These are phyloP conservation scores for Eucalyptus coolabah DNA, from an alignment of 345 rosid species.

Conservation along the genomic window DNA sequence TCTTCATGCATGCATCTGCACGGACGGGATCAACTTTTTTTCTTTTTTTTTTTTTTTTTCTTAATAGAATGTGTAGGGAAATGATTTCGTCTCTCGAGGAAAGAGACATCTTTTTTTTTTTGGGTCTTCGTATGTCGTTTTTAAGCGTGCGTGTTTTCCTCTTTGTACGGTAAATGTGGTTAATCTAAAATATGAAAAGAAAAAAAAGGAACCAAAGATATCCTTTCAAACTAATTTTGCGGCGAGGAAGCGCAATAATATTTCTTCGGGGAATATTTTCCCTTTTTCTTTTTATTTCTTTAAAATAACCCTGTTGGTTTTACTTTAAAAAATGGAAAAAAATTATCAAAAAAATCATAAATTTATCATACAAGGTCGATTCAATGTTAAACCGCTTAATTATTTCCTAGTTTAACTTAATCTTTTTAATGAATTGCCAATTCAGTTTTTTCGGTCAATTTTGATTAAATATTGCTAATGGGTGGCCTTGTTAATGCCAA, in stretches of 20 bases:
- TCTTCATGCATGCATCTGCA: neutral
- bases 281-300: neutral
- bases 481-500: neutral
- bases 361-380: fast-evolving
- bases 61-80: neutral
- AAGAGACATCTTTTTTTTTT: too few relatives aligned
- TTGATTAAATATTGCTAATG: too few relatives aligned
- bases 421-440: too few relatives aligned
- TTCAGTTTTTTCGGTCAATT: too few relatives aligned
- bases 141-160: neutral
- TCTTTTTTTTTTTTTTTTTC: too few relatives aligned
- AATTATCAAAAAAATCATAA: fast-evolving
- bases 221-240: neutral
- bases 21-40: neutral
- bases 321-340: too few relatives aligned
- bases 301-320: neutral
- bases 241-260: neutral
- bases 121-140: neutral
- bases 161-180: neutral
- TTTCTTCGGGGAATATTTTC: neutral
- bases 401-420: neutral
- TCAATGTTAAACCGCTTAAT: too few relatives aligned
- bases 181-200: neutral
- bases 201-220: neutral
- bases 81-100: neutral